Evolutionary conservation across 306 rosid genomes (phyloP).

Genomic region (Urtica urens): DNA sequence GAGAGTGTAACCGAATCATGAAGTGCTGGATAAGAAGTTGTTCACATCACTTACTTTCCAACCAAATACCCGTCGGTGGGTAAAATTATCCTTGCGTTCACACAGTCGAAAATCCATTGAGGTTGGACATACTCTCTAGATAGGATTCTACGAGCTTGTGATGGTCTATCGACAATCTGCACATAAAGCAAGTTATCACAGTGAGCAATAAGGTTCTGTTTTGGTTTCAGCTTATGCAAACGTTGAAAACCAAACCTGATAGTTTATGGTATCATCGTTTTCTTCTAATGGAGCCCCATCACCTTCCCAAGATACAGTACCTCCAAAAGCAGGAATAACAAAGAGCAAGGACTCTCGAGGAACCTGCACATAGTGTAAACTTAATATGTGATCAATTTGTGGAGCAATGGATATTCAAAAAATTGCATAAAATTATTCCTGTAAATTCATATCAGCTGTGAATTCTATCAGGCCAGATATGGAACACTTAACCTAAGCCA

Average conservation of each 20-base stretch:
- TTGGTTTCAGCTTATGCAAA: background rate
- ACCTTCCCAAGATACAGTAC: conserved; percentile 89
- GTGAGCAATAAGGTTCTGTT: background rate
- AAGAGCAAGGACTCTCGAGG: conserved; percentile 84
- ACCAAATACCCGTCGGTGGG: conserved; percentile 63
- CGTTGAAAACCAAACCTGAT: conserved; percentile 51
- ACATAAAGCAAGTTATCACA: conserved; percentile 18
- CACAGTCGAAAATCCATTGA: conserved; percentile 84
- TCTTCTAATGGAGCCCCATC: conserved; percentile 74
- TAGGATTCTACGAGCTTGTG: conserved; percentile 53
- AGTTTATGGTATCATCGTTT: conserved; percentile 60
- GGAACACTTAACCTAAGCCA: no score
- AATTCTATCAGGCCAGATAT: no score
- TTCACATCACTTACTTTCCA: conserved; percentile 84
- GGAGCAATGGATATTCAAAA: background rate
- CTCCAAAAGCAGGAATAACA: conserved; percentile 89
- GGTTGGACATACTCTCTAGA: conserved; percentile 91
- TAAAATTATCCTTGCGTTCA: conserved; percentile 65
- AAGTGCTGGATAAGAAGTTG: no score
- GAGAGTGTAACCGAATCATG: background rate
- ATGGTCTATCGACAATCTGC: conserved; percentile 76
- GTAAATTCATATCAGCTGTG: background rate
- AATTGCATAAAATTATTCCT: background rate
- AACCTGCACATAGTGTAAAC: conserved; percentile 34
- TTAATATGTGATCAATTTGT: background rate